A percentile compares a stretch with the other conserved stretches of the same genome.
phyloP scores from a whole-genome alignment of 2,329 filamentous ascomycete genomes.

The Aspergillus viridinutans region DNA sequence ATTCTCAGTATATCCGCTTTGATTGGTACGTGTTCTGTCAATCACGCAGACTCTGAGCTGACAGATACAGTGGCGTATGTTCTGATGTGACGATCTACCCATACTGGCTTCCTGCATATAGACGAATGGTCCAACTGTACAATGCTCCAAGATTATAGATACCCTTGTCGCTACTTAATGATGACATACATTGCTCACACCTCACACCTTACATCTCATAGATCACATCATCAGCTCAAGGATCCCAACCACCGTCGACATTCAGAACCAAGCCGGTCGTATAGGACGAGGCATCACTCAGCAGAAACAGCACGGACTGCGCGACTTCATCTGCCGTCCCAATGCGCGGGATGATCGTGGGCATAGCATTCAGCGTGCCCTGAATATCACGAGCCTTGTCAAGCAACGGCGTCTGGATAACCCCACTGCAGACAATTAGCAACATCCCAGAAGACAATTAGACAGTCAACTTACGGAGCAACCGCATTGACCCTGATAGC shows the following conservation, averaged over 20 bases:
- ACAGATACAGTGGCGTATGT: neutral
- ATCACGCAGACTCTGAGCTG: conserved; percentile 14
- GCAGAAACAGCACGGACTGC: conserved; percentile 46
- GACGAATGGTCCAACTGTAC: neutral
- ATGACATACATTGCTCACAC: neutral
- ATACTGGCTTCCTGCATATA: neutral
- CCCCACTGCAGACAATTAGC: conserved; percentile 19
- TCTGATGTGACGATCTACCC: neutral
- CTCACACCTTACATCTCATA: neutral
- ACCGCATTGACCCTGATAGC: conserved; percentile 41
- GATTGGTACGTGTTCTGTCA: neutral
- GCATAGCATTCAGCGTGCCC: conserved; percentile 10
- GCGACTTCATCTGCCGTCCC: conserved; percentile 37
- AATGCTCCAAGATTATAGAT: neutral
- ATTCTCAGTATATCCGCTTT: conserved; percentile 4
- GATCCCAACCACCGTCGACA: conserved; percentile 46
- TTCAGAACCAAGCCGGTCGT: conserved; percentile 45
- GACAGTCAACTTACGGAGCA: conserved; percentile 34
- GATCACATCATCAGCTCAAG: conserved; percentile 7
- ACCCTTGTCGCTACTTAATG: neutral
- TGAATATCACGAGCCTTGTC: conserved; percentile 24
- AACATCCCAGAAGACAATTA: neutral
- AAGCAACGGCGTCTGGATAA: conserved; percentile 32
- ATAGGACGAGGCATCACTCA: conserved; percentile 44
- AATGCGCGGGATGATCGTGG: conserved; percentile 23